phyloP scores from a whole-genome alignment of 129 eudicot species.

The Solidago caesia region DNA sequence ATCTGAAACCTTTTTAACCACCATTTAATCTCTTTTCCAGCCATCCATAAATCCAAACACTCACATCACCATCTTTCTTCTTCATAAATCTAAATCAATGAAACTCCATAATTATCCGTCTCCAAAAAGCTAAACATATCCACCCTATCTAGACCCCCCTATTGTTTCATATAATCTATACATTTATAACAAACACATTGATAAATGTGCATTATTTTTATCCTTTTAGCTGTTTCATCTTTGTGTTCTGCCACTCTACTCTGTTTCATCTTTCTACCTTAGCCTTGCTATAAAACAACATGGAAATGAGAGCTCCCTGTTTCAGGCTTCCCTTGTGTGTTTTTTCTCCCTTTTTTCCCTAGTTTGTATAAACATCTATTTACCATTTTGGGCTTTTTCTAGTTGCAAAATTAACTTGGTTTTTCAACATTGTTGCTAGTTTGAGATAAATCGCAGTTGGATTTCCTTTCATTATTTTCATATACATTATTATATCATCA shows the following conservation, averaged over 20 bases:
- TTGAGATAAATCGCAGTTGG: conserved; percentile 26
- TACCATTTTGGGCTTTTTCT: conserved; percentile 30
- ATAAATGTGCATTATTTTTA: conserved; percentile 36
- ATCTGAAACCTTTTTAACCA: conserved; percentile 9
- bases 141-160: conserved; percentile 20
- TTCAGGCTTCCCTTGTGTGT: conserved; percentile 22
- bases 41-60: conserved; percentile 33
- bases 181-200: conserved; percentile 36
- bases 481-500: conserved; percentile 21
- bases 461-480: conserved; percentile 15
- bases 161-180: conserved; percentile 22
- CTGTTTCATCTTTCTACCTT: conserved; percentile 32
- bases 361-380: conserved; percentile 11
- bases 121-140: conserved; percentile 29
- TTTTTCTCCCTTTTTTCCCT: conserved; percentile 9
- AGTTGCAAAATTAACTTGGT: conserved; percentile 26
- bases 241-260: conserved; percentile 41
- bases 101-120: conserved; percentile 34
- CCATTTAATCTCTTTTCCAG: conserved; percentile 28
- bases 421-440: conserved; percentile 17
- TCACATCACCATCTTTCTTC: conserved; percentile 27
- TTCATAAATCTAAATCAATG: conserved; percentile 30
- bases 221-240: conserved; percentile 31
- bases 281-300: conserved; percentile 46
- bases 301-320: conserved; percentile 29